These are phyloP conservation scores for Phragmites australis DNA, from an alignment of 176 grass and related monocot species.

Conservation along the genomic window DNA sequence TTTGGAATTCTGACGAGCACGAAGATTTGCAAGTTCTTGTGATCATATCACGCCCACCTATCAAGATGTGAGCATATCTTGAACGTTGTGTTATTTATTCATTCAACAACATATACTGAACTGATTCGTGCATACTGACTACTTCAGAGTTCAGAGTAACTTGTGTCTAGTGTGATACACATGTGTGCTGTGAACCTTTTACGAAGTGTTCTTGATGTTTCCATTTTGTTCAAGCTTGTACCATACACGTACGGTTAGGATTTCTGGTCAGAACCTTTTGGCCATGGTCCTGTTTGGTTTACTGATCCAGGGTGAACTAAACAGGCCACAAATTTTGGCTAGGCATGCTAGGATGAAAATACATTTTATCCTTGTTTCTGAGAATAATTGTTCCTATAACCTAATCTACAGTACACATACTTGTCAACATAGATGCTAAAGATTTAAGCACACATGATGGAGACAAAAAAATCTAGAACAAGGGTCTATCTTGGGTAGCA, in stretches of 20 bases:
- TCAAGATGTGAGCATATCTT: slow-evolving; percentile 75
- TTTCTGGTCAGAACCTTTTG: background rate
- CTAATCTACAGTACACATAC: too few relatives aligned
- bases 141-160: background rate
- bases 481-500: background rate
- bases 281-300: too few relatives aligned
- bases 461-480: background rate
- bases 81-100: background rate
- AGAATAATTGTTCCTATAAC: background rate
- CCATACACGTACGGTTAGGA: background rate
- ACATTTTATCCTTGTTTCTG: background rate
- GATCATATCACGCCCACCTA: slow-evolving; percentile 82
- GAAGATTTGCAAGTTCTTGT: slow-evolving; percentile 90
- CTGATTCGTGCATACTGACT: background rate
- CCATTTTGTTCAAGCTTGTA: background rate
- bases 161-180: background rate
- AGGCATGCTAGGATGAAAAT: too few relatives aligned
- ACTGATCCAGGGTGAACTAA: too few relatives aligned
- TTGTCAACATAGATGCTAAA: background rate
- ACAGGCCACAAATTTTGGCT: too few relatives aligned
- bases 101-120: background rate
- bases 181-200: slow-evolving; percentile 2
- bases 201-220: background rate
- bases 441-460: background rate
- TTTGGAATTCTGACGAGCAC: slow-evolving; percentile 74